Base-by-base conservation (phyloP, 2,329 filamentous ascomycete genomes). In the Sarocladium oryzae region DNA sequence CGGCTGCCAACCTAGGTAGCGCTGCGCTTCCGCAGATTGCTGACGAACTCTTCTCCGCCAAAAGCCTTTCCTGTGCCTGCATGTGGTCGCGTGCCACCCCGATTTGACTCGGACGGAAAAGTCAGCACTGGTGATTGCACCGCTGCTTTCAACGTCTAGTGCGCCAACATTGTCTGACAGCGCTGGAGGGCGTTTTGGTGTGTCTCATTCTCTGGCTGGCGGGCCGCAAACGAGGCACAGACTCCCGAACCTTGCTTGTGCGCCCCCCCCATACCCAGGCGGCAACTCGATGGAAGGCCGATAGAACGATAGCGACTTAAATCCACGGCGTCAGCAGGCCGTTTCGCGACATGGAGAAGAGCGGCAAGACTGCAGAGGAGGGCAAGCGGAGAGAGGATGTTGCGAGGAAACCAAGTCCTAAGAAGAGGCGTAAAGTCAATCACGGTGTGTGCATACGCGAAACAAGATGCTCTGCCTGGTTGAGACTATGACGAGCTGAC, bases 381-480 rank as follows among this genome's bases (percentile, higher is more conserved):
- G 37, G 36, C 16, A 53, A 50, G 40, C 30, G 49, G 13, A 45
- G 46, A 15, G 37, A 32, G 28, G 50, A 55, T 32, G 50, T 49
- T 3, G 32, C 24, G 18, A 46, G 33, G 18, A 59, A 71, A 58
- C 77, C 79, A 68, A 87, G 82, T 66, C 84, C 85, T 46, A 91
- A 89, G 74, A 91, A 90, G 77, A 80, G 88, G 72, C 86, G 88
- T 75, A 92, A 92, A 74, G 88, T 92, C 60, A 91, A 90, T 74
- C 88, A 92, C 73, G 88, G 88, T 91, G 81, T 73, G 84, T 55
- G 43, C 43, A 32, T 18, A 21, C 28, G 33, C 28, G 43, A 33
- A 23, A 16, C 13, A 26, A 9, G 8, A 20, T 7, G 5, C 33
- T 36, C 33, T 40, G 37, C 23, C 16, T 20, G 37, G 16, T n/a